These are phyloP conservation scores for Citrullus amarus DNA, from an alignment of 306 rosid genomes.

Conservation along the genomic window DNA sequence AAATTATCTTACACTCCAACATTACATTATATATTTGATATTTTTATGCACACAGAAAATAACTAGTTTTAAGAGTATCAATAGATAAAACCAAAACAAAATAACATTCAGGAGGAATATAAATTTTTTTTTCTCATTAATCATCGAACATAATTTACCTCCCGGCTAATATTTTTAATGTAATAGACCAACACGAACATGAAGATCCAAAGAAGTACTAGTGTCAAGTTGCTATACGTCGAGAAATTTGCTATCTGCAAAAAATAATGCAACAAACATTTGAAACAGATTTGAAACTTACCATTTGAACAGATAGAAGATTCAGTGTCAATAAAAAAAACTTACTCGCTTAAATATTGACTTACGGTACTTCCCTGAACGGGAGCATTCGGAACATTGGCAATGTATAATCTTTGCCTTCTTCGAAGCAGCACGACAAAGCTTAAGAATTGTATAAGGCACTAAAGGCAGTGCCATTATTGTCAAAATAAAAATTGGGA, in stretches of 20 bases:
- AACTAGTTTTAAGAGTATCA: neutral
- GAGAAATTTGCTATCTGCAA: slow-evolving; percentile 86
- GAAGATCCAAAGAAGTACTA: slow-evolving; percentile 71
- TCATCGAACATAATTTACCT: slow-evolving; percentile 39
- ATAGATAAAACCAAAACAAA: neutral
- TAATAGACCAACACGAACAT: slow-evolving; percentile 79
- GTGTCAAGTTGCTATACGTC: slow-evolving; percentile 63
- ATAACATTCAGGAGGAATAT: neutral
- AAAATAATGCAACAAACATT: slow-evolving; percentile 1
- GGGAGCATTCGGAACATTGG: slow-evolving; percentile 73
- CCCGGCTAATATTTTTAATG: slow-evolving; percentile 70
- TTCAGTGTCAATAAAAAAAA: neutral
- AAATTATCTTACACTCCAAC: neutral
- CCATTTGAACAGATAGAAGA: neutral
- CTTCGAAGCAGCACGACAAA: slow-evolving; percentile 64
- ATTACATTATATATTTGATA: neutral
- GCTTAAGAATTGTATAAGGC: slow-evolving; percentile 75
- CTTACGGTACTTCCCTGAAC: slow-evolving; percentile 78
- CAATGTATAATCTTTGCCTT: slow-evolving; percentile 87
- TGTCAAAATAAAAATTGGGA: slow-evolving; percentile 89
- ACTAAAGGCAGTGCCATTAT: slow-evolving; percentile 89
- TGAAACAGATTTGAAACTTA: neutral
- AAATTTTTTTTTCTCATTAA: neutral
- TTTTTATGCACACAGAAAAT: neutral
- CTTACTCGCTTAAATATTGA: slow-evolving; percentile 78